phyloP scores from a whole-genome alignment of 345 rosid species.

The Citrus hindsii region DNA sequence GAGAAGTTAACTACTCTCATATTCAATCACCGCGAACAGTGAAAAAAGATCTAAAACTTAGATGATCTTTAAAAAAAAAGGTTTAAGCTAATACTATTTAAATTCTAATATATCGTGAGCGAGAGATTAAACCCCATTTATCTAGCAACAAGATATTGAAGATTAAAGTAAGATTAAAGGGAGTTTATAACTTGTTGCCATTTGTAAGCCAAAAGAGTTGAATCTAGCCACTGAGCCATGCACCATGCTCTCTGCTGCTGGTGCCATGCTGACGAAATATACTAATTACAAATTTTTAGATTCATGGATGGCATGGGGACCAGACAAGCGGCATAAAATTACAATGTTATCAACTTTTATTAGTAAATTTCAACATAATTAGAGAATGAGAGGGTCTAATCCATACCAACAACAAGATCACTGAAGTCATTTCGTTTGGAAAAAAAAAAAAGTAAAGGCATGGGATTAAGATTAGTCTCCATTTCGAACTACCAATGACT shows the following conservation, averaged over 20 bases:
- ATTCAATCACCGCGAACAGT: no score
- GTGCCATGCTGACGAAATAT: neutral
- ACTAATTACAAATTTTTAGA: neutral
- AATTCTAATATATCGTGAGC: no score
- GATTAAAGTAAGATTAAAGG: no score
- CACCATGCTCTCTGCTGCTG: neutral
- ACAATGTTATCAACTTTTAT: neutral
- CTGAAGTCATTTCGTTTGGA: slow-evolving; percentile 7
- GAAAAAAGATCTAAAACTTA: no score
- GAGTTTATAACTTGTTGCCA: neutral
- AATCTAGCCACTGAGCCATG: neutral
- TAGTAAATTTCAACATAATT: neutral
- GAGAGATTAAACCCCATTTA: no score
- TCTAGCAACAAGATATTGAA: no score
- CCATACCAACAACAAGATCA: neutral
- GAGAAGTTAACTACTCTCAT: no score
- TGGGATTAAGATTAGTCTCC: slow-evolving; percentile 3
- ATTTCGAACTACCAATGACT: neutral
- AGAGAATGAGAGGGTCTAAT: neutral
- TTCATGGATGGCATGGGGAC: neutral
- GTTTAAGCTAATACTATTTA: no score
- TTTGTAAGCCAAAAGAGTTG: neutral
- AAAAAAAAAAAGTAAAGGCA: neutral
- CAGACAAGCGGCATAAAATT: neutral
- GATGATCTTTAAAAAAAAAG: no score